Evolutionary conservation across 2,329 filamentous ascomycete species (phyloP), one percentile per base, ranked within the genome.

Genomic region (Microsporum ferrugineum): DNA sequence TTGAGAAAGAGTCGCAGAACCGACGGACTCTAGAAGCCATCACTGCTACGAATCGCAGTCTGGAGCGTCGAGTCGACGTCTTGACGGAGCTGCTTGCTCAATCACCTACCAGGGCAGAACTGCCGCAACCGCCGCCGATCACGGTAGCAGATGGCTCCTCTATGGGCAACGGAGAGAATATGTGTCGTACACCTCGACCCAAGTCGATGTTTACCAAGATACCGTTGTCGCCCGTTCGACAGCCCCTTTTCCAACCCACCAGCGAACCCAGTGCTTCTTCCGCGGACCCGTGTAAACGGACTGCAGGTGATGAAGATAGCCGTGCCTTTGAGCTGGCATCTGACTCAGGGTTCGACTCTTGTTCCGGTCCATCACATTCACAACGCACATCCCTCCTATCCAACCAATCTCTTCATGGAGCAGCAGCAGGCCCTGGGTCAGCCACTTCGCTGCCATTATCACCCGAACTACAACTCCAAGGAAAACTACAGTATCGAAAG

Each of bases 31-130:
- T 70, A 31, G 70, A 71, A 47, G 60, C 65, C 8, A 64, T 73
- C 23, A 70, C 70, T 56, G 66, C 67, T 23, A 71, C 70, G 3
- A 74, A 73, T 61, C 66, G 67, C 14, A 68, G 66, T 45, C 66
- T 74, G 59, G 71, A 69, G 56, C 68, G 68, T 57, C 66, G 72
- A 43, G 70, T 73, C 33, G 71, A 74, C 63, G 71, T 73, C 14
- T 65, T 74, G 63, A 72, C 72, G 2, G 68, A 70, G 34, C 65
- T 74, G 10, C 69, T 74, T 27, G 72, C 70, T n/a, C 67, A 73
- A 56, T 73, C 72, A 2, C 71, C 71, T 23, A 66, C 67, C 39
- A 61, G 55, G 36, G 38, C 47, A 53, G 64, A 65, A 17, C 36
- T 47, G n/a, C 49, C 49, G 4, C 29, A 27, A 12, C 31, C 31